Evolutionary conservation across 208 protist species (phyloP), one percentile per base, ranked within the genome.

Genomic region (Crithidia expoeki): DNA sequence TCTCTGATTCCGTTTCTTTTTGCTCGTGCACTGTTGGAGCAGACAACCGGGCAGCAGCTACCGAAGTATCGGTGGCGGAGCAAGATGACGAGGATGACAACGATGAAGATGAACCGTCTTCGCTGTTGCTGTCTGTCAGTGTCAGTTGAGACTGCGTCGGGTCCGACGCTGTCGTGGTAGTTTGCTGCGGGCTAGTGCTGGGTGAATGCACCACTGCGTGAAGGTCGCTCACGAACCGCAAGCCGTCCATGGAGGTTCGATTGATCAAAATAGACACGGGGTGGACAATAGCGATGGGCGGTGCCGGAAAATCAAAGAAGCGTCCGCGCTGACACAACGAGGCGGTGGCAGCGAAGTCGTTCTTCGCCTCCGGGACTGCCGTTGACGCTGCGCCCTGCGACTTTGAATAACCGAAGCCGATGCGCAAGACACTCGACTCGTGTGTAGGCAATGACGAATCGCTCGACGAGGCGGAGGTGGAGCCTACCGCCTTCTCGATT

Each of bases 201-300:
- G 78, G 78, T 25, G 78, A 76, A 46, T 76, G 63, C 52, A 83
- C 78, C 51, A 70, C 62, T 2, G 57, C 68, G 38, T 63, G 78
- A 58, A 72, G 19, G 21, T 55, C n/a, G 16, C 32, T 28, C 25
- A 51, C 21, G 19, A 76, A 76, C 14, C 51, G 3, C 4, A 67
- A 56, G 1, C 38, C 49, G 10, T 25, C 28, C 32, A 49, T 10
- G 21, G 32, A 7, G 49, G 25, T 34, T 28, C 78, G 78, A 49
- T 70, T 68, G 23, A 84, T 64, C 2, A 84, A 51, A 34, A 84
- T 79, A 16, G 73, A 84, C 6, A 68, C 60, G 36, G 79, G 73
- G 10, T 71, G 64, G 11, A 42, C 52, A 17, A 70, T n/a, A 7
- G 64, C 74, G 7, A 60, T 55, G 32, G 69, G 79, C 25, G 68